Conservation (phyloP, 352 stramenopile genomes). For the Phytophthora sp. region DNA sequence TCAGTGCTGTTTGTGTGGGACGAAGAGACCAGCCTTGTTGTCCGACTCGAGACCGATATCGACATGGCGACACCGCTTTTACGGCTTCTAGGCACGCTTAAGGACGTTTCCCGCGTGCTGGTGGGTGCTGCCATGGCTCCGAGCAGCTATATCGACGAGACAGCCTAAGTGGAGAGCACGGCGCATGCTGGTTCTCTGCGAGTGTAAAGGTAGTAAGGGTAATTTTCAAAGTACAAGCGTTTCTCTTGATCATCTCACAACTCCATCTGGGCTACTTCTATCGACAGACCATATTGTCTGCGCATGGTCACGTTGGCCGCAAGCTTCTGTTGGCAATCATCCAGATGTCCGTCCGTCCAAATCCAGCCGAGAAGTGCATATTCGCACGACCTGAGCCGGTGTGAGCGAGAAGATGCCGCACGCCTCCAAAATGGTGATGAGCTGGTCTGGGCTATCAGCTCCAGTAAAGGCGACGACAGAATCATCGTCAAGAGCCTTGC, state of each 20-base stretch:
- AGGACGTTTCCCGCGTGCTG: conserved; percentile 31
- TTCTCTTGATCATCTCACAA: conserved; percentile 11
- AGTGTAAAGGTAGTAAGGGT: conserved; percentile 1
- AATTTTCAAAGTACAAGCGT: conserved; percentile 7
- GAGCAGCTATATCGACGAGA: conserved; percentile 15
- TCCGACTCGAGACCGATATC: conserved; percentile 33
- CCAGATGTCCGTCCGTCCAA: too few species aligned
- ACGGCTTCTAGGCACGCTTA: conserved; percentile 25
- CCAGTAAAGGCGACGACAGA: neutral
- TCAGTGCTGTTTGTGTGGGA: conserved; percentile 44
- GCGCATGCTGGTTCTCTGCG: too few species aligned
- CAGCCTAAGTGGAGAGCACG: neutral
- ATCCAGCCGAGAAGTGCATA: conserved; percentile 35
- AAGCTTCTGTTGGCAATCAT: too few species aligned
- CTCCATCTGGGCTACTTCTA: conserved; percentile 8
- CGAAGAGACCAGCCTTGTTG: conserved; percentile 38
- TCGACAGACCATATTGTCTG: conserved; percentile 2
- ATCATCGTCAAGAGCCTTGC: conserved; percentile 46
- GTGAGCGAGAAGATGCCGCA: conserved; percentile 58
- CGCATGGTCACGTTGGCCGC: conserved; percentile 1
- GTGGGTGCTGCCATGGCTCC: conserved; percentile 22
- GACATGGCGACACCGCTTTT: conserved; percentile 35
- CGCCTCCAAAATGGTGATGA: conserved; percentile 76
- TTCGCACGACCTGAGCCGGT: conserved; percentile 47
- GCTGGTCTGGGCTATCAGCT: conserved; percentile 47